Conservation (phyloP, 768 basidiomycete genomes). For the Rhodotorula paludigena region DNA sequence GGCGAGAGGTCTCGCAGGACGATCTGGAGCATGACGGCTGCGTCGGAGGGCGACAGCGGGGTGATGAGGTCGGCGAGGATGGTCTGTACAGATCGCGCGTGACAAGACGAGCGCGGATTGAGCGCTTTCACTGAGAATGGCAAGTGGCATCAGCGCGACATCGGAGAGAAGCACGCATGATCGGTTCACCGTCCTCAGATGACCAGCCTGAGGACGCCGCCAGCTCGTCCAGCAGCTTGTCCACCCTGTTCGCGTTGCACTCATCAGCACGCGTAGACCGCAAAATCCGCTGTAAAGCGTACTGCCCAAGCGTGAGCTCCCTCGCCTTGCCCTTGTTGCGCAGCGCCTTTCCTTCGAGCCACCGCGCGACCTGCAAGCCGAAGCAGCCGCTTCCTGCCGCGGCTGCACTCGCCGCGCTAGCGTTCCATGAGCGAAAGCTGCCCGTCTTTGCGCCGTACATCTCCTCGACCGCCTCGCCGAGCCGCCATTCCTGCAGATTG, state of each 20-base stretch:
- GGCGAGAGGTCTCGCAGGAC: constrained; percentile 82
- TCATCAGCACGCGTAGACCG: not conserved
- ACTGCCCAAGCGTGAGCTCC: constrained; percentile 11
- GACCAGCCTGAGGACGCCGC: constrained; percentile 65
- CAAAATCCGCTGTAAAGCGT: no score
- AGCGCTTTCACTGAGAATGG: constrained; percentile 9
- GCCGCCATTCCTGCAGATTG: constrained; percentile 62
- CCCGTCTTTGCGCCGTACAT: constrained; percentile 48
- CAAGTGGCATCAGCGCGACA: not conserved
- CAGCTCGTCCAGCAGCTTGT: constrained; percentile 67
- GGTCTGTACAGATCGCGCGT: constrained; percentile 45
- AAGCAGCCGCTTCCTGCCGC: constrained; percentile 60
- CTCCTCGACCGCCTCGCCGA: constrained; percentile 56
- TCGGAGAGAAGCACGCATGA: fast-evolving
- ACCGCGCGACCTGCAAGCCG: constrained; percentile 59
- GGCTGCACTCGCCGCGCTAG: constrained; percentile 38
- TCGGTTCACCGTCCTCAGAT: constrained; percentile 39
- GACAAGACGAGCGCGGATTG: constrained; percentile 44
- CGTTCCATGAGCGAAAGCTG: constrained; percentile 45
- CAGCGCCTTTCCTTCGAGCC: constrained; percentile 44
- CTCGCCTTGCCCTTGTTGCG: constrained; percentile 45
- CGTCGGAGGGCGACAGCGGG: constrained; percentile 59
- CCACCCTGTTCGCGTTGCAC: constrained; percentile 51
- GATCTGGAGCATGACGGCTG: constrained; percentile 72
- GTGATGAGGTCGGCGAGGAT: constrained; percentile 61